Evolutionary conservation across 441 rosid species (phyloP), one percentile per base, ranked within the genome.

Genomic region (Hura crepitans): DNA sequence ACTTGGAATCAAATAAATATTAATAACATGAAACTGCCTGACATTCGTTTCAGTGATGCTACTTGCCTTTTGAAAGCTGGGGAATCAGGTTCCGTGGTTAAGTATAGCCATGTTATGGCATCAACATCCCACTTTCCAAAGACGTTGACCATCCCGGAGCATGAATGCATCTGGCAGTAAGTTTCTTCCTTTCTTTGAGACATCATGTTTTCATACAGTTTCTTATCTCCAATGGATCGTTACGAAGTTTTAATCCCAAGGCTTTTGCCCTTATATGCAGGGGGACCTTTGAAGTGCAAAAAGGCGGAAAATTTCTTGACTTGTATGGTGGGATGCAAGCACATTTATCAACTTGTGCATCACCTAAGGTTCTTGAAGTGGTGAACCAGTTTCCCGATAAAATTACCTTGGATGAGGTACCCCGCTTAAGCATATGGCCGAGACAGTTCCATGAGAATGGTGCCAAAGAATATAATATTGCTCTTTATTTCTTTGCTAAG

Each of bases 401-500:
- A 67, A 69, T 96, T 62, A 62, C 64, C 60, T 75, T 96, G 84
- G 86, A 65, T 77, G 98, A 96, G 82, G 95, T 91, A 71, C 89
- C 97, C 69, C 84, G 97, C 60, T 64, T 74, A 71, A 84, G 91
- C 81, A 78, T 86, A 28, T 96, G 99, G 99, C 98, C 98, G 8
- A 69, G 73, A 57, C 96, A 89, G 76, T 96, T 96, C 83, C 85
- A 82, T 72, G 85, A 79, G 30, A 68, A 56, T 78, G 95, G 98
- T 75, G 85, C 86, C 46, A 85, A 81, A 72, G 99, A 93, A 78
- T 89, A 86, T 74, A 90, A 96, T 77, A 87, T 96, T 81, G 99
- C 99, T 76, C 87, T 96, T 9, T 96, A 88, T 89, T 91, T 96
- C 77, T 96, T 93, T 83, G 99, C 99, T 33, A 86, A 86, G 85